These are phyloP conservation scores for Conidiobolus incongruus DNA, from an alignment of 371 early-diverging fungal species.

Conservation along the genomic window DNA sequence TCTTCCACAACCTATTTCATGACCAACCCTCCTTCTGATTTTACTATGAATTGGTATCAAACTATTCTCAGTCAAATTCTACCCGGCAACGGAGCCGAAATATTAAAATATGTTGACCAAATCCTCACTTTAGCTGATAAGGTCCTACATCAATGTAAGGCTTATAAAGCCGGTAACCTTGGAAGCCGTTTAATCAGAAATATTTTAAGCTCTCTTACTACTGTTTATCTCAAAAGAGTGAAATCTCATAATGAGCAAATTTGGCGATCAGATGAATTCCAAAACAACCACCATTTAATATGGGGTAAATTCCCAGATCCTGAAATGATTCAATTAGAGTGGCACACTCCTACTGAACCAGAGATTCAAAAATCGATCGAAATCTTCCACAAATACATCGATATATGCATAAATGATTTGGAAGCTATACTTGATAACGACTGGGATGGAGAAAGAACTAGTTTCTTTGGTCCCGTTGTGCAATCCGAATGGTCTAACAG, in stretches of 20 bases:
- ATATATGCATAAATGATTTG: no score
- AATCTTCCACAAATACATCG: conserved; percentile 12
- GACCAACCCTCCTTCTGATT: conserved; percentile 35
- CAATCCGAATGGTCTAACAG: no score
- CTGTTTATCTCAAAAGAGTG: conserved; percentile 18
- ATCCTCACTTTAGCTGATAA: conserved; percentile 16
- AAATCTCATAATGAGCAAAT: conserved; percentile 20
- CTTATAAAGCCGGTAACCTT: conserved; percentile 46
- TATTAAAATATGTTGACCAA: conserved; percentile 23
- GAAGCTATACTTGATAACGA: no score
- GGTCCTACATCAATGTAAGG: conserved; percentile 29
- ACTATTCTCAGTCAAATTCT: conserved; percentile 28
- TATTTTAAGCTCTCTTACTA: conserved; percentile 17
- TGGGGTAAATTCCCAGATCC: conserved; percentile 48
- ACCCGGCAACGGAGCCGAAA: conserved; percentile 19
- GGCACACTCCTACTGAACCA: conserved; percentile 48
- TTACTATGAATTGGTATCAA: conserved; percentile 60
- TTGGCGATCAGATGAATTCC: conserved; percentile 6
- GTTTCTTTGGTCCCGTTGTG: no score
- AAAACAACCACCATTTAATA: conserved; percentile 18
- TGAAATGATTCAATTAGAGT: conserved; percentile 25
- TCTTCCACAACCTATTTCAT: conserved; percentile 8
- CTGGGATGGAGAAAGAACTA: no score
- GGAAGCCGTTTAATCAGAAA: conserved; percentile 28
- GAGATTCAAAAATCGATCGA: conserved; percentile 19